phyloP scores from a whole-genome alignment of 148 eudicot species.

The Cornus florida region DNA sequence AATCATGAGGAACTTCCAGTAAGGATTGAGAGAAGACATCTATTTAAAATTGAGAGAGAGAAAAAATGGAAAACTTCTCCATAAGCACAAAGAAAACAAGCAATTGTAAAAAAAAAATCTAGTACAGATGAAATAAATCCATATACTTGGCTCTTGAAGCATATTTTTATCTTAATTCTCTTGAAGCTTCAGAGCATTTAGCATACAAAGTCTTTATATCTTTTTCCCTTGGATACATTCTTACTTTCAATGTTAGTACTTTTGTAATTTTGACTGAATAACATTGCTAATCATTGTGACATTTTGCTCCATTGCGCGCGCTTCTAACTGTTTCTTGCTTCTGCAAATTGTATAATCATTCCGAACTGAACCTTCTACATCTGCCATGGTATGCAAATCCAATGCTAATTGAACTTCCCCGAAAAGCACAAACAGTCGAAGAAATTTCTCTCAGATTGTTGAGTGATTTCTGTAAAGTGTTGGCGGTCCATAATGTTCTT shows the following conservation, averaged over 20 bases:
- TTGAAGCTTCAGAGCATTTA: neutral
- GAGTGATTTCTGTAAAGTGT: conserved; percentile 6
- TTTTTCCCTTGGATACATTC: neutral
- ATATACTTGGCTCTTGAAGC: neutral
- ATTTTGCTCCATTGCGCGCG: neutral
- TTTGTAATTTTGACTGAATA: no score
- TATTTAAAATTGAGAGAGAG: no score
- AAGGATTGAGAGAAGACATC: no score
- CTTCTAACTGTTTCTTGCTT: neutral
- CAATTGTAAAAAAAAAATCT: no score
- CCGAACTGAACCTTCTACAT: neutral
- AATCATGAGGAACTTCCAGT: neutral
- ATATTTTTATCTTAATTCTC: neutral
- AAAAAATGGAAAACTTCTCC: no score
- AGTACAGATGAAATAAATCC: no score
- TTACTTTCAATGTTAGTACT: no score
- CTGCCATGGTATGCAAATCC: neutral
- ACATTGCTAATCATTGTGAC: no score
- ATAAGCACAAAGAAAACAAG: no score
- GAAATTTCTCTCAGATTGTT: conserved; percentile 20
- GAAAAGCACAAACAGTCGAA: conserved; percentile 48
- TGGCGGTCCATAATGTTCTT: conserved; percentile 28
- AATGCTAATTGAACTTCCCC: conserved; percentile 20
- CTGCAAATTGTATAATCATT: neutral
- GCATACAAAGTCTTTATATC: neutral